These are phyloP conservation scores for Fusarium sp. DNA, from an alignment of 2,329 filamentous ascomycete genomes.

Conservation along the genomic window DNA sequence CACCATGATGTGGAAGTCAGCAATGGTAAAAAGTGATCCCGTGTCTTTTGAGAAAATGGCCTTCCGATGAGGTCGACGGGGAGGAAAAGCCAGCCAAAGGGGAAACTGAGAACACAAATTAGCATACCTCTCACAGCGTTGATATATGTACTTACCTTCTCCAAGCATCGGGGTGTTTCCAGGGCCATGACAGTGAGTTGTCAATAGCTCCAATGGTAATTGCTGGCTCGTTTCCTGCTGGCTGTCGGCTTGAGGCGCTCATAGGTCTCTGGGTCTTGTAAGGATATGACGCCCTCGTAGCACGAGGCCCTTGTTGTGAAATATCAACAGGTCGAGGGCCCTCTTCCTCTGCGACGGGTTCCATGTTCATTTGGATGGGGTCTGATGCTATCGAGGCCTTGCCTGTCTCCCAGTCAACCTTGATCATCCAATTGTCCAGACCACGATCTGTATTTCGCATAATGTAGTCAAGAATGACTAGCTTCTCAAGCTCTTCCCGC, in stretches of 20 bases:
- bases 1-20: slow-evolving; percentile 97
- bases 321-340: slow-evolving; percentile 72
- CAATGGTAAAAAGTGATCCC: slow-evolving; percentile 94
- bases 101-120: slow-evolving; percentile 72
- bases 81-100: slow-evolving; percentile 97
- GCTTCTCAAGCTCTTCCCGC: slow-evolving; percentile 92
- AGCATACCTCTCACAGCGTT: neutral
- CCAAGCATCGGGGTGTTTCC: slow-evolving; percentile 97
- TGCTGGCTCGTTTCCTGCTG: slow-evolving; percentile 61
- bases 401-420: slow-evolving; percentile 86
- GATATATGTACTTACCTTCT: slow-evolving; percentile 57
- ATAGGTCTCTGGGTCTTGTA: slow-evolving; percentile 87
- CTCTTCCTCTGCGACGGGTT: slow-evolving; percentile 54
- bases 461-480: slow-evolving; percentile 97
- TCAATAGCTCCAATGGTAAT: slow-evolving; percentile 93
- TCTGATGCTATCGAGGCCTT: slow-evolving; percentile 88
- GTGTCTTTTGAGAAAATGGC: slow-evolving; percentile 92
- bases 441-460: slow-evolving; percentile 99
- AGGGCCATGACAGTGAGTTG: slow-evolving; percentile 97
- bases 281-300: slow-evolving; percentile 65
- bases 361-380: slow-evolving; percentile 74
- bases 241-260: slow-evolving; percentile 71
- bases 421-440: slow-evolving; percentile 99
- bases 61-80: slow-evolving; percentile 96
- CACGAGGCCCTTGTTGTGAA: slow-evolving; percentile 53